A percentile compares a stretch with the other conserved stretches of the same genome.
Evolutionary conservation across 2,329 filamentous ascomycete species (phyloP).

Genomic region (Cadophora luteo-olivacea): DNA sequence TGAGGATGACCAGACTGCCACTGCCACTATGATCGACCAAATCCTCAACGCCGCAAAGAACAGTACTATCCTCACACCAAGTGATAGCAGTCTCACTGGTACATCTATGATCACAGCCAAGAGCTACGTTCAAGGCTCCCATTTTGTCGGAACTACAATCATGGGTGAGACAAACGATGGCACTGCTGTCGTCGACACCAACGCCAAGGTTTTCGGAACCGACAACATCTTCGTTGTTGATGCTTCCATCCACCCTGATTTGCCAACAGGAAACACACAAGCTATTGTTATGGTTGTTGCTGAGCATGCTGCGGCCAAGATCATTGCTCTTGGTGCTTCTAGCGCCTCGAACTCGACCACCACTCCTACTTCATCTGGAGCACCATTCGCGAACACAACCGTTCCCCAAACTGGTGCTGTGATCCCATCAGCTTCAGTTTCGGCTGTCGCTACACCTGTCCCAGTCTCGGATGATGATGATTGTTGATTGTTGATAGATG

Average conservation of each 20-base stretch:
- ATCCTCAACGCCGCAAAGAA: slow-evolving; percentile 60
- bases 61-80: slow-evolving; percentile 53
- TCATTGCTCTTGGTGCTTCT: slow-evolving; percentile 18
- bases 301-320: slow-evolving; percentile 49
- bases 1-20: slow-evolving; percentile 61
- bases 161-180: slow-evolving; percentile 56
- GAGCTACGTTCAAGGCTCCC: slow-evolving; percentile 19
- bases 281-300: slow-evolving; percentile 69
- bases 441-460: background rate
- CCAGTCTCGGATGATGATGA: background rate
- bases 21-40: slow-evolving; percentile 57
- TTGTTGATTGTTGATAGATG: background rate
- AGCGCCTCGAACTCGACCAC: background rate
- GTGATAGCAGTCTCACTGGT: slow-evolving; percentile 16
- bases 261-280: slow-evolving; percentile 72
- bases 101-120: slow-evolving; percentile 16
- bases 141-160: slow-evolving; percentile 31
- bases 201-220: slow-evolving; percentile 70
- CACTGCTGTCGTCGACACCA: slow-evolving; percentile 64
- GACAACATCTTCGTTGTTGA: slow-evolving; percentile 74
- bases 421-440: background rate
- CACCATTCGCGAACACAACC: slow-evolving; percentile 21
- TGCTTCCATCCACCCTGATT: slow-evolving; percentile 72
- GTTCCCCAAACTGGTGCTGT: background rate
- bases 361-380: background rate